A percentile compares a stretch with the other conserved stretches of the same genome.
Evolutionary conservation across 2,329 filamentous ascomycete genomes (phyloP).

Genomic region (Aureobasidium mangrovei): DNA sequence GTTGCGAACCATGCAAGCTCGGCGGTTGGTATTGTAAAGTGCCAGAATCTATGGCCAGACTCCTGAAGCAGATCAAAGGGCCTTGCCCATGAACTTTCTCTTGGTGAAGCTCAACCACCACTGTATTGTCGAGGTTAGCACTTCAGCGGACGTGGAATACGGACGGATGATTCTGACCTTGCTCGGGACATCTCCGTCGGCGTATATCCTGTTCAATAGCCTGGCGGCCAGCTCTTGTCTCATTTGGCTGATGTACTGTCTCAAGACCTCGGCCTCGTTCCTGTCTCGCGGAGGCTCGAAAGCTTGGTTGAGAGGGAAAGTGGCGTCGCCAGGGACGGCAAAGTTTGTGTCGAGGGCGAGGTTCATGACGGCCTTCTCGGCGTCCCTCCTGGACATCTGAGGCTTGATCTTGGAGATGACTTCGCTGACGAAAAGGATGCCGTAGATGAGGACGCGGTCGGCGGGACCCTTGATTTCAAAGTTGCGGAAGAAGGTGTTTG

Average conservation of each 20-base stretch:
- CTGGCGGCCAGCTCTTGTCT: constrained; percentile 81
- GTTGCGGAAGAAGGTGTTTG: constrained; percentile 98
- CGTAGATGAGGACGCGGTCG: constrained; percentile 90
- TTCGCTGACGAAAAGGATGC: constrained; percentile 89
- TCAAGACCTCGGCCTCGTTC: constrained; percentile 79
- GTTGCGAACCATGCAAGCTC: too few relatives aligned
- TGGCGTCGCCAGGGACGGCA: constrained; percentile 85
- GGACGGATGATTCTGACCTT: constrained; percentile 37
- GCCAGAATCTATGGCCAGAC: too few relatives aligned
- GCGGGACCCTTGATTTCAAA: constrained; percentile 97
- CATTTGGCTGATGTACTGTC: constrained; percentile 85
- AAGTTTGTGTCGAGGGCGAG: constrained; percentile 88
- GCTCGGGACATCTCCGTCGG: constrained; percentile 58
- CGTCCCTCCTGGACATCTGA: constrained; percentile 54
- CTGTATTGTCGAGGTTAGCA: constrained; percentile 45
- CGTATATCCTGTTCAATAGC: constrained; percentile 79
- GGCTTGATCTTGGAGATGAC: constrained; percentile 82
- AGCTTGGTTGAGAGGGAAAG: constrained; percentile 90
- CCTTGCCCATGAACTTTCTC: constrained; percentile 99
- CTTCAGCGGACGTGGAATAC: neutral
- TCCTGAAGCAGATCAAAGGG: constrained; percentile 21
- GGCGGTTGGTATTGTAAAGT: too few relatives aligned
- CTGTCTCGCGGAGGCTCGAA: constrained; percentile 83
- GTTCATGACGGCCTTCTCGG: constrained; percentile 75
- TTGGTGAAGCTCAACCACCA: constrained; percentile 99